A percentile compares a stretch with the other conserved stretches of the same genome.
Conservation (phyloP, 129 eudicot genomes). For the Escallonia rubra region DNA sequence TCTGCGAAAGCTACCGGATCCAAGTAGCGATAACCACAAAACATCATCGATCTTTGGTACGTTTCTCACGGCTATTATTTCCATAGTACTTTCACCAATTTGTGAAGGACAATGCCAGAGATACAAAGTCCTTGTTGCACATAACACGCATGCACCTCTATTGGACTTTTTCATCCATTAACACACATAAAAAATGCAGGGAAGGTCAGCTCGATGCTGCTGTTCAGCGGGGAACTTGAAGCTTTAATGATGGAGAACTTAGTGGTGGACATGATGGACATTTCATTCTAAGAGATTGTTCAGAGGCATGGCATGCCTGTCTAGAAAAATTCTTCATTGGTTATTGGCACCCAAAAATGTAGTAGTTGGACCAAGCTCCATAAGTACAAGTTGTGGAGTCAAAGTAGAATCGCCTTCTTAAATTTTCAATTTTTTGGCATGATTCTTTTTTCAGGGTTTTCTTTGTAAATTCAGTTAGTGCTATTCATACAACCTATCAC, state of each 20-base stretch:
- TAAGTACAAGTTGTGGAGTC: too few relatives aligned
- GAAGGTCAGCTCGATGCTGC: conserved; percentile 9
- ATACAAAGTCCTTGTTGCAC: too few relatives aligned
- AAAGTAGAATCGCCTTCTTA: too few relatives aligned
- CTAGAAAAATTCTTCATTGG: too few relatives aligned
- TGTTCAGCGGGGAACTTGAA: conserved; percentile 45
- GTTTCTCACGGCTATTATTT: background rate
- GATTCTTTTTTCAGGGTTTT: too few relatives aligned
- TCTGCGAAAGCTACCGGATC: conserved; percentile 17
- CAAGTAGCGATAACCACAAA: background rate
- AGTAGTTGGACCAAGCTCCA: background rate
- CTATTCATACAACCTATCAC: too few relatives aligned
- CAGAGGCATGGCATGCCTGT: background rate
- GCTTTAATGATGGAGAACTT: conserved; percentile 56
- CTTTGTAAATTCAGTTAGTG: too few relatives aligned
- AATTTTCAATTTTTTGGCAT: too few relatives aligned
- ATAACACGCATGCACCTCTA: too few relatives aligned
- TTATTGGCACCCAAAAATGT: background rate
- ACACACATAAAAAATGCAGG: conserved; percentile 22
- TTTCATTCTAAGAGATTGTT: conserved; percentile 28
- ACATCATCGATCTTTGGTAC: conserved; percentile 23
- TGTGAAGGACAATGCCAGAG: too few relatives aligned
- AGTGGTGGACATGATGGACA: conserved; percentile 53
- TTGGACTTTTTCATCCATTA: background rate
- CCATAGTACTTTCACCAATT: too few relatives aligned